phyloP scores from a whole-genome alignment of 2,329 filamentous ascomycete genomes.

The Teratosphaeriaceae sp. region DNA sequence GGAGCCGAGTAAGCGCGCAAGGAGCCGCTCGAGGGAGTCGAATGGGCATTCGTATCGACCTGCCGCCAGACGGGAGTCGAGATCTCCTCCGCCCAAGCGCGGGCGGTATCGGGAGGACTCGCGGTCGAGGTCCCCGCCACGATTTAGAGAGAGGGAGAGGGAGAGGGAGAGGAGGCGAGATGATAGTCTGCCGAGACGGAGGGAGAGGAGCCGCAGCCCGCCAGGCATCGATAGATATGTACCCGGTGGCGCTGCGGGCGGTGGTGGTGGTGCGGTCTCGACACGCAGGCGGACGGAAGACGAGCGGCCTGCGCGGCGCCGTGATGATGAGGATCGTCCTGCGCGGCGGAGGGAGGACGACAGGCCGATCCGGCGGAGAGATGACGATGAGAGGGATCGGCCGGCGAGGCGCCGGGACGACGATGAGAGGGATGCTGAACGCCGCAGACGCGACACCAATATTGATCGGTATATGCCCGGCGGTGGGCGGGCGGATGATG shows the following conservation, averaged over 20 bases:
- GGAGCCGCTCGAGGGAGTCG: slow-evolving; percentile 12
- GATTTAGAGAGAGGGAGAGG: slow-evolving; percentile 8
- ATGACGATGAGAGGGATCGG: slow-evolving; percentile 22
- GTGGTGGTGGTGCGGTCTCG: slow-evolving; percentile 12
- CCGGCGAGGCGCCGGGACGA: background rate
- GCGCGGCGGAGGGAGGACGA: no score
- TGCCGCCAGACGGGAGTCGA: slow-evolving; percentile 16
- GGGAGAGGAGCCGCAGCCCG: slow-evolving; percentile 20
- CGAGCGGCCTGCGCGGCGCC: slow-evolving; percentile 9
- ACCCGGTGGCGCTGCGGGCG: slow-evolving; percentile 23
- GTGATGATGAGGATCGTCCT: slow-evolving; percentile 23
- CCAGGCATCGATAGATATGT: slow-evolving; percentile 35
- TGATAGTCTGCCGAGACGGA: slow-evolving; percentile 9
- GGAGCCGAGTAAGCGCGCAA: slow-evolving; percentile 14
- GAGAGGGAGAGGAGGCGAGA: slow-evolving; percentile 3
- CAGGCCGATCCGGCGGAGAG: slow-evolving; percentile 13
- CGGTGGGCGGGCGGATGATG: slow-evolving; percentile 8
- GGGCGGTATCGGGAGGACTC: slow-evolving; percentile 13
- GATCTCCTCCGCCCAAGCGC: slow-evolving; percentile 17
- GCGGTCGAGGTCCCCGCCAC: slow-evolving; percentile 16
- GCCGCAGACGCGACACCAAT: slow-evolving; percentile 14
- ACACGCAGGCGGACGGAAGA: slow-evolving; percentile 23
- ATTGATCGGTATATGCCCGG: slow-evolving; percentile 32
- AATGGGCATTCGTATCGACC: slow-evolving; percentile 12
- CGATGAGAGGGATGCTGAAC: background rate